These are phyloP conservation scores for Lepidium sativum DNA, from an alignment of 345 rosid species.

Conservation along the genomic window DNA sequence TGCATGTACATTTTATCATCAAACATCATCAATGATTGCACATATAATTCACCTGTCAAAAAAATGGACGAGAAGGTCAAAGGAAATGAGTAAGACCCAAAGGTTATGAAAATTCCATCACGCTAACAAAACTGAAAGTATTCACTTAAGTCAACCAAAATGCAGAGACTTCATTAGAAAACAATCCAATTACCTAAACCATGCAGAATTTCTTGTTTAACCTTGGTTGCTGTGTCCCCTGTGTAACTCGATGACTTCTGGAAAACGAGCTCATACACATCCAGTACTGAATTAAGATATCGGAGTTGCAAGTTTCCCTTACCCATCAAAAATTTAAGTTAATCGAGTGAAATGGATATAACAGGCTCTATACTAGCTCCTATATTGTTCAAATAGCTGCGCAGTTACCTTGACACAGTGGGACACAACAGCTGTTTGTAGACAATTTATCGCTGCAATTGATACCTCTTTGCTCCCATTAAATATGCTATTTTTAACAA, in stretches of 20 bases:
- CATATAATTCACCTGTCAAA: conserved; percentile 77
- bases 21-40: conserved; percentile 80
- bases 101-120: background rate
- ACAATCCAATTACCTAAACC: conserved; percentile 63
- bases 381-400: background rate
- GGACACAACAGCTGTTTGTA: conserved; percentile 71
- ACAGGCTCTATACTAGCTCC: background rate
- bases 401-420: conserved; percentile 70
- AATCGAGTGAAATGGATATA: background rate
- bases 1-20: conserved; percentile 70
- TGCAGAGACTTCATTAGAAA: background rate
- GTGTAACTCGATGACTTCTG: conserved; percentile 59
- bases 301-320: conserved; percentile 48
- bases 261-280: conserved; percentile 71
- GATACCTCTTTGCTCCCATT: conserved; percentile 92
- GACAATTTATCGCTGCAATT: conserved; percentile 83
- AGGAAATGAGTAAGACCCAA: conserved; percentile 13
- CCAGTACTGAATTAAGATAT: conserved; percentile 73
- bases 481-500: conserved; percentile 67
- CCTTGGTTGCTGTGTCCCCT: conserved; percentile 52
- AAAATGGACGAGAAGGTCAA: conserved; percentile 4
- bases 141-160: background rate
- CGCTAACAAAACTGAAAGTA: background rate
- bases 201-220: conserved; percentile 86
- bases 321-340: background rate